Evolutionary conservation across 371 early-diverging fungal genomes (phyloP), one percentile per base, ranked within the genome.

Genomic region (Mucor irregularis): DNA sequence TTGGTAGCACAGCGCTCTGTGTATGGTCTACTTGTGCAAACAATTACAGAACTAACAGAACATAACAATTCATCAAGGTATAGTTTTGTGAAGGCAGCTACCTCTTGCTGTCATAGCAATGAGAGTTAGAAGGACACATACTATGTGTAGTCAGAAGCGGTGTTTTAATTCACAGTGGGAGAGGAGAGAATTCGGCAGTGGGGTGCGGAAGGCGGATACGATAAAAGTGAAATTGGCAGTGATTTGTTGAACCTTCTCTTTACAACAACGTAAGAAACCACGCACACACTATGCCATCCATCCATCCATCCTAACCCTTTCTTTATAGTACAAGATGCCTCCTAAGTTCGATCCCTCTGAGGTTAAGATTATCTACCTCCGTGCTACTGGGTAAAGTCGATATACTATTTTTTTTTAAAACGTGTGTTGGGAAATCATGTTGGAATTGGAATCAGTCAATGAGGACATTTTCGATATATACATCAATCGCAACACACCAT

Each of bases 311-410:
- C 46, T 14, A 34, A 10, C 35, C 31, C 35, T 34, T 34, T n/a
- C 11, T 14, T 34, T 34, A 5, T 34, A 34, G 35, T 35, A 19
- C 28, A 40, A 69, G 62, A 77, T 77, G 78, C 92, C 94, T 66
- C 94, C 93, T 69, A 92, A 94, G 81, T 71, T 87, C 81, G 94
- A 94, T 83, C 93, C 95, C 62, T 82, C 71, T 68, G 92, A 89
- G 78, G 82, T 94, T 67, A 91, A 92, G 85, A 88, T 87, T 78
- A 88, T 98, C 82, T 88, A 90, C 82, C 90, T 98, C 78, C 89
- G 97, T 74, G 86, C 92, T 66, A 94, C 96, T 67, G 99, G 99
- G 28, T 29, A 39, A 52, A 34, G 35, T 34, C 35, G 35, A 34
- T 34, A n/a, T n/a, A n/a, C n/a, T n/a, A n/a, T 34, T 34, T 34